Evolutionary conservation across 2,329 filamentous ascomycete species (phyloP), one percentile per base, ranked within the genome.

Genomic region (Alternaria burnsii): DNA sequence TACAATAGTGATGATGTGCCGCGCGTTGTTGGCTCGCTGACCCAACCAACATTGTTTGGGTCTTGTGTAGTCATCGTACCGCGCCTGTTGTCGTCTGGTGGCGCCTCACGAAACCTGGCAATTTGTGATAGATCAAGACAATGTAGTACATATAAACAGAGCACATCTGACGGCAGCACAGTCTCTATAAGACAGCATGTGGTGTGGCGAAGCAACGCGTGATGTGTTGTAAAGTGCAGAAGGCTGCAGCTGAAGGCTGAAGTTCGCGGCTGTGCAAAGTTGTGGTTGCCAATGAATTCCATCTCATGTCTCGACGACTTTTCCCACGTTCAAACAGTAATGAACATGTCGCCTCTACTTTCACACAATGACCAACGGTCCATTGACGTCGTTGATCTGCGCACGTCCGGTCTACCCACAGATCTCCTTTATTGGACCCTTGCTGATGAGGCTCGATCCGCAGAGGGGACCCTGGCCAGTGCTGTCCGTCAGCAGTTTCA

Each of bases 401-500:
- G 46, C 41, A 22, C 30, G 20, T 24, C 14, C 18, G 14, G 46
- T 10, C 20, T 50, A 50, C 46, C 30, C 46, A 36, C 32, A 26
- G 40, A 53, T 43, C 40, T 53, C 51, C 34, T 53, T 53, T 53
- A 16, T 32, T n/a, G 28, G 51, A 44, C 51, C 51, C 51, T 53
- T 40, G 51, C 28, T 28, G 9, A 32, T 24, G 51, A 53, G 28
- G 51, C 28, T 44, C 42, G 32, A 59, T 30, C 28, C 34, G 30
- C 52, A 44, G 36, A 50, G 36, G 51, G 56, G 51, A 50, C 30
- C 56, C 56, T 22, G 32, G 56, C 30, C 43, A 38, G 18, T 28
- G 34, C 18, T 28, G 16, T 34, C 30, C 32, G 32, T 47, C 52
- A 50, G 47, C 57, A 46, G 57, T 55, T 55, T 59, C 52, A 59